Conservation (phyloP, 768 basidiomycete species). For the Pleurotus platypus region DNA sequence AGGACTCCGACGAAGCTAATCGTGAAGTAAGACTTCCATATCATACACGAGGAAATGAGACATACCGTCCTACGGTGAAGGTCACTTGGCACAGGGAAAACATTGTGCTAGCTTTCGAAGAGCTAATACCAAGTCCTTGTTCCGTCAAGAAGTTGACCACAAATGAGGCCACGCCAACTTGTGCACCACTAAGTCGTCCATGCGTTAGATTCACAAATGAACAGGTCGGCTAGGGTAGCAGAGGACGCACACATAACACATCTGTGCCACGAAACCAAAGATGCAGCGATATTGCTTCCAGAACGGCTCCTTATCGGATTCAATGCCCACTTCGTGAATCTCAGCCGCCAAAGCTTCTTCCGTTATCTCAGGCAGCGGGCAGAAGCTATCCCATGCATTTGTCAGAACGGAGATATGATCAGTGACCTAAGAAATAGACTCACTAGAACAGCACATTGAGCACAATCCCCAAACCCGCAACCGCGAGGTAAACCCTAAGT, state of each 20-base stretch:
- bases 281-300: constrained; percentile 68
- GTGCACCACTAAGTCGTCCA: constrained; percentile 41
- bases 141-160: constrained; percentile 71
- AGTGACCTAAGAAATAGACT: constrained; percentile 14
- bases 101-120: constrained; percentile 54
- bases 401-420: constrained; percentile 4
- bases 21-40: background rate
- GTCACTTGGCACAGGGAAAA: constrained; percentile 74
- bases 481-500: constrained; percentile 60
- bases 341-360: constrained; percentile 59
- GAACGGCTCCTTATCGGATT: constrained; percentile 50
- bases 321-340: constrained; percentile 36
- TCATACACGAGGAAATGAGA: background rate
- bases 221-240: background rate
- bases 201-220: too few species aligned
- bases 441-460: constrained; percentile 67
- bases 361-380: constrained; percentile 65
- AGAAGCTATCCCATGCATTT: constrained; percentile 39
- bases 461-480: constrained; percentile 55
- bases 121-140: constrained; percentile 50
- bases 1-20: constrained; percentile 55
- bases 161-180: constrained; percentile 63
- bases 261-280: constrained; percentile 74
- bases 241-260: constrained; percentile 51
- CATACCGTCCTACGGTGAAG: constrained; percentile 57